These are phyloP conservation scores for Russula sp. DNA, from an alignment of 768 basidiomycete species.

Conservation along the genomic window DNA sequence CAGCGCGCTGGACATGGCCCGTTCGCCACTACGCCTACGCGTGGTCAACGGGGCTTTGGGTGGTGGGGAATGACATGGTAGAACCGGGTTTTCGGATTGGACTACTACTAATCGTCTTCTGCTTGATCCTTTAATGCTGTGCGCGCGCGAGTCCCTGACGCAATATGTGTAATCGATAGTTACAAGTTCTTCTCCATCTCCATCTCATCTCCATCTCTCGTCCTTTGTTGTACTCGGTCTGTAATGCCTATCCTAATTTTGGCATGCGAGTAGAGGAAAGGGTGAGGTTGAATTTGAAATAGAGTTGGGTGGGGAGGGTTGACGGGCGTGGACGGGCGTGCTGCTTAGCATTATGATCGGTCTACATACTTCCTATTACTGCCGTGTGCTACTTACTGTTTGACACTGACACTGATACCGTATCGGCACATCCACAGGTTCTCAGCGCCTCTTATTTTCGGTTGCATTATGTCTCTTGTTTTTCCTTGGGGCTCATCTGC, in stretches of 20 bases:
- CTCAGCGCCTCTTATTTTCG: too few species aligned
- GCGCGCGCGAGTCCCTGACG: neutral
- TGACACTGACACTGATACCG: too few species aligned
- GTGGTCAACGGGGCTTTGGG: neutral
- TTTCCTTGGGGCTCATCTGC: too few species aligned
- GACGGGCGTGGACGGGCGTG: too few species aligned
- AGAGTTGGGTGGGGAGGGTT: too few species aligned
- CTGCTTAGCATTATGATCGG: too few species aligned
- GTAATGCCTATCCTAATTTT: neutral
- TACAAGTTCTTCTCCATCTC: neutral
- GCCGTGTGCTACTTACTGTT: too few species aligned
- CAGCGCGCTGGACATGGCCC: conserved; percentile 13
- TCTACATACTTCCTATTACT: too few species aligned
- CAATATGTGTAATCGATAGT: neutral
- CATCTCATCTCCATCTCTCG: neutral
- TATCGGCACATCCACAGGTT: too few species aligned
- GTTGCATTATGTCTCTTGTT: too few species aligned
- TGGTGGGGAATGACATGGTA: neutral
- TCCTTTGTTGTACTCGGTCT: neutral
- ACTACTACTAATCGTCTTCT: neutral
- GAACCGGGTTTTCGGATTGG: neutral
- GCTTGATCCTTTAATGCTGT: neutral
- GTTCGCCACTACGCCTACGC: neutral
- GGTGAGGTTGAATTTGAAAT: too few species aligned
- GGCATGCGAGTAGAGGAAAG: too few species aligned